Percentiles rank a stretch among this genome's conserved stretches.
These are phyloP conservation scores for Quercus rubra DNA, from an alignment of 306 rosid genomes.

Conservation along the genomic window DNA sequence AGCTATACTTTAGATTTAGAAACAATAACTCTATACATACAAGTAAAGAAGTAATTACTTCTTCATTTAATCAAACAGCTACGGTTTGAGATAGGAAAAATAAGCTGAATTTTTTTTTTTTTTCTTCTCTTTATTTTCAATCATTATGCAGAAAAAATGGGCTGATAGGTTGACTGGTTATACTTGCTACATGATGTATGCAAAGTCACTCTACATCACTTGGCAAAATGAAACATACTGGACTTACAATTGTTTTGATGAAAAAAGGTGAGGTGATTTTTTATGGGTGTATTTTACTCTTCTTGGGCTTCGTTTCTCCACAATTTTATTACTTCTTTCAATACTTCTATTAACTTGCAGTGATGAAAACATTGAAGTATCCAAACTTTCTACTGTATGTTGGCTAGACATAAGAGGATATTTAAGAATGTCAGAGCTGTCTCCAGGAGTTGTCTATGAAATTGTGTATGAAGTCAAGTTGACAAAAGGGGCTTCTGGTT, in stretches of 20 bases:
- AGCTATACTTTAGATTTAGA: too few species aligned
- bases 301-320: too few species aligned
- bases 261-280: neutral
- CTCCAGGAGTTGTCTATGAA: constrained; percentile 9
- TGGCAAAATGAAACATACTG: neutral
- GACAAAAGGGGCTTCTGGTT: constrained; percentile 17
- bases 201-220: constrained; percentile 2
- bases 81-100: too few species aligned
- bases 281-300: neutral
- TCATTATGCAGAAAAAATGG: constrained; percentile 10
- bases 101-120: too few species aligned
- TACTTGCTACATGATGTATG: neutral
- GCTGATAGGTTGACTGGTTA: neutral
- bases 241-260: constrained; percentile 12
- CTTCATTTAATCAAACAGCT: too few species aligned
- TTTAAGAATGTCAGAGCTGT: constrained; percentile 9
- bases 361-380: constrained; percentile 15
- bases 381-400: neutral
- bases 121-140: neutral
- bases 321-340: too few species aligned
- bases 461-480: constrained; percentile 8
- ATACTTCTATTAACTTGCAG: neutral
- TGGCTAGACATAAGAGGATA: constrained; percentile 12
- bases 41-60: too few species aligned
- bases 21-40: too few species aligned